Evolutionary conservation across 2,329 filamentous ascomycete genomes (phyloP).

Genomic region (Fusarium camptoceras): DNA sequence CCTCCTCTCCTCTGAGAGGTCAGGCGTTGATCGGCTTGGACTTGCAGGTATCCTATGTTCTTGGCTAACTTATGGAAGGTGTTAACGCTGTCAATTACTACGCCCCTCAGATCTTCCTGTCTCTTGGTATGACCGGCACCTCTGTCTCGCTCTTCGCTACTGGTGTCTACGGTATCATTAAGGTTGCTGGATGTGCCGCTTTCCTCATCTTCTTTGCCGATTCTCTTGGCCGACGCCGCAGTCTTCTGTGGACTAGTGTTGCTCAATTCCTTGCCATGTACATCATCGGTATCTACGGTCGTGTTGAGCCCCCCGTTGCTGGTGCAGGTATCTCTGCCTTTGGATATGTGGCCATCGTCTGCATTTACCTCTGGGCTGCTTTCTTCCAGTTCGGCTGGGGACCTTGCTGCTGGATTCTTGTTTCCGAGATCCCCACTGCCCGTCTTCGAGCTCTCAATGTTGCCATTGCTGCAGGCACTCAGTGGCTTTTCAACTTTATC

Average conservation of each 20-base stretch:
- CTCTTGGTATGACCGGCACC: constrained; percentile 69
- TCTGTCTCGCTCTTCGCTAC: constrained; percentile 75
- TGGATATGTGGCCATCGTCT: constrained; percentile 76
- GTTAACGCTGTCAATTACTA: constrained; percentile 69
- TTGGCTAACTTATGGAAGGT: constrained; percentile 51
- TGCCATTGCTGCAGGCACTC: constrained; percentile 73
- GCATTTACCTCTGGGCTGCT: constrained; percentile 77
- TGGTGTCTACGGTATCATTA: constrained; percentile 79
- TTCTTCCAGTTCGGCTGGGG: constrained; percentile 80
- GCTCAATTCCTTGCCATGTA: constrained; percentile 73
- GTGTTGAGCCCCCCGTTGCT: constrained; percentile 67
- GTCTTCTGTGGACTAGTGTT: constrained; percentile 73
- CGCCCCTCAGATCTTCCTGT: constrained; percentile 75
- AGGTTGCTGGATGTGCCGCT: constrained; percentile 70
- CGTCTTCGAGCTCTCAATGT: constrained; percentile 75
- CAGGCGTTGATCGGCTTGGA: not conserved
- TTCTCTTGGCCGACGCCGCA: constrained; percentile 71
- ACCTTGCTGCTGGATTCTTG: constrained; percentile 78
- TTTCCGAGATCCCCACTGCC: constrained; percentile 75
- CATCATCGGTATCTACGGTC: constrained; percentile 78
- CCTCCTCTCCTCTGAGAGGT: not conserved
- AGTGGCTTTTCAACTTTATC: constrained; percentile 81
- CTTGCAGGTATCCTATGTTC: not conserved
- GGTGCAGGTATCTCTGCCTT: constrained; percentile 68
- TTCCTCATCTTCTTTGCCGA: constrained; percentile 78